phyloP scores from a whole-genome alignment of 1,284 basidiomycete species.

The Neolentinus lepideus region DNA sequence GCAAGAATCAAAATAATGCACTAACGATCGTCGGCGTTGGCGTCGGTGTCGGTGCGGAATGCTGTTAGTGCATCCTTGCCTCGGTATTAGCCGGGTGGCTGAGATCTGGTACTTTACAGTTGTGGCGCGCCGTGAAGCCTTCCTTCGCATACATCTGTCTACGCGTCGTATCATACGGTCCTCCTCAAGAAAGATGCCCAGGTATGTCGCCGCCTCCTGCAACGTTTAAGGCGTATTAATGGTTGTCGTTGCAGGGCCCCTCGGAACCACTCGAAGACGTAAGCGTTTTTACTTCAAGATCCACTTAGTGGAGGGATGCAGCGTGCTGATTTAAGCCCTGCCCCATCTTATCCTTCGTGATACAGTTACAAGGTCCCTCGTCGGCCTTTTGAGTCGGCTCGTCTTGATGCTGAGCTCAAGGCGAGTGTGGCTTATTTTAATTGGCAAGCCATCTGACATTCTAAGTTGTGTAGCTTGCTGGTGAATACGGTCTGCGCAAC shows the following conservation, averaged over 20 bases:
- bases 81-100: slow-evolving; percentile 26
- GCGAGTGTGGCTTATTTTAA: slow-evolving; percentile 30
- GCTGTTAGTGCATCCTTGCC: slow-evolving; percentile 1
- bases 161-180: slow-evolving; percentile 18
- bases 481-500: slow-evolving; percentile 99
- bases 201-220: slow-evolving; percentile 34
- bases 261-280: slow-evolving; percentile 87
- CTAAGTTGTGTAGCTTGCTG: slow-evolving; percentile 68
- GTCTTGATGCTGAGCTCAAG: slow-evolving; percentile 99
- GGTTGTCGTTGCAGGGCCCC: slow-evolving; percentile 54
- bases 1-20: slow-evolving; percentile 15
- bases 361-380: slow-evolving; percentile 96
- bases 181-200: slow-evolving; percentile 73
- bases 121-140: slow-evolving; percentile 27
- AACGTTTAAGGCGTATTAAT: neutral
- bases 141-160: slow-evolving; percentile 16
- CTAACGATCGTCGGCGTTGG: slow-evolving; percentile 35
- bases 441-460: slow-evolving; percentile 6
- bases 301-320: slow-evolving; percentile 62
- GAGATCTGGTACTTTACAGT: slow-evolving; percentile 31
- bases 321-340: slow-evolving; percentile 55
- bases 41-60: slow-evolving; percentile 33
- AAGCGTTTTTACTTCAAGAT: slow-evolving; percentile 59
- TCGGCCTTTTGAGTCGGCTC: slow-evolving; percentile 95
- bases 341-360: slow-evolving; percentile 36